A percentile compares a stretch with the other conserved stretches of the same genome.
phyloP scores from a whole-genome alignment of 768 basidiomycete species.

The Jaapia argillacea region DNA sequence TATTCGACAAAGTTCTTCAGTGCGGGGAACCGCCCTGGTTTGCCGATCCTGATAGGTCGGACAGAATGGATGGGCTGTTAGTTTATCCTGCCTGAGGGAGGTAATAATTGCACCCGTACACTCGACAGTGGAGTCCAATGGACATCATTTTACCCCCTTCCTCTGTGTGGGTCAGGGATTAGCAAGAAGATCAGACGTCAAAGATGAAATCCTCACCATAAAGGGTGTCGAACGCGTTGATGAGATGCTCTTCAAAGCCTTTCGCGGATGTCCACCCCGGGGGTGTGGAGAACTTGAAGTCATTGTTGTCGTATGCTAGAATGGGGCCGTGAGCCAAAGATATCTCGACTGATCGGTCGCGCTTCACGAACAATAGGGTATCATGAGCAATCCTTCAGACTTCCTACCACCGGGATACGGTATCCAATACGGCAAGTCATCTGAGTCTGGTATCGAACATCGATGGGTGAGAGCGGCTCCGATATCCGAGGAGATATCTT shows the following conservation, averaged over 20 bases:
- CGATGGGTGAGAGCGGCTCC: background rate
- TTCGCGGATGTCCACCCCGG: background rate
- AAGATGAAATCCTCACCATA: no score
- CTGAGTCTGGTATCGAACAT: slow-evolving; percentile 1
- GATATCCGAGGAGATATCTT: background rate
- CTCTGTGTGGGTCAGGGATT: no score
- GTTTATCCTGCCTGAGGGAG: background rate
- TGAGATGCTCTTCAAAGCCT: slow-evolving; percentile 3
- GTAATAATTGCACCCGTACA: background rate
- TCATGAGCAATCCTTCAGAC: slow-evolving; percentile 6
- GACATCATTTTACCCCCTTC: slow-evolving; percentile 9
- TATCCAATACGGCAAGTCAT: slow-evolving; percentile 8
- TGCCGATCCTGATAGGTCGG: slow-evolving; percentile 5
- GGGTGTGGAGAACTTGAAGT: background rate
- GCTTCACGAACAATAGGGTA: slow-evolving; percentile 2
- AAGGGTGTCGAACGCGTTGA: slow-evolving; percentile 6
- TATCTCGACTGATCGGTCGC: background rate
- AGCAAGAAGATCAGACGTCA: no score
- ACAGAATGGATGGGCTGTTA: background rate
- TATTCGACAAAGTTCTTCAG: slow-evolving; percentile 7
- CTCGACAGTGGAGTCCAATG: slow-evolving; percentile 3
- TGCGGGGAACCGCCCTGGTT: slow-evolving; percentile 5
- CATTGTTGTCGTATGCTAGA: slow-evolving; percentile 2
- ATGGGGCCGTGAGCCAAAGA: background rate
- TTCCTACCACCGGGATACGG: slow-evolving; percentile 5